phyloP scores from a whole-genome alignment of 2,329 filamentous ascomycete species.

The Beauveria varroae region DNA sequence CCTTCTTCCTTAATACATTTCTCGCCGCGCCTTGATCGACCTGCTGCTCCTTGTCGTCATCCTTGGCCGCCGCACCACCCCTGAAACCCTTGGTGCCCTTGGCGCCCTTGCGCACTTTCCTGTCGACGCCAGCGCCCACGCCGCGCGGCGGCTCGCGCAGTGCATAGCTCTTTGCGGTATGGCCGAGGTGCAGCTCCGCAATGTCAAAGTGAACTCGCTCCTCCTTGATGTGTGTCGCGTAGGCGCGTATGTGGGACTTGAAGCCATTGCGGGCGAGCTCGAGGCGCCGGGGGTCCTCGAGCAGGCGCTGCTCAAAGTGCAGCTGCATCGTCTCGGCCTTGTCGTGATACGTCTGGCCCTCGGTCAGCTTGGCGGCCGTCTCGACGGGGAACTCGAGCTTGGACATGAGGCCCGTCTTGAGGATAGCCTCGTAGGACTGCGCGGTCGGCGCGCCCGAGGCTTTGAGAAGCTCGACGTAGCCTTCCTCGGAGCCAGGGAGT shows the following conservation, averaged over 20 bases:
- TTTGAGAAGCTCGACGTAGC: conserved; percentile 70
- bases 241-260: conserved; percentile 87
- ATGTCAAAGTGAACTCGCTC: conserved; percentile 89
- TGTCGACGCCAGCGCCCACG: conserved; percentile 56
- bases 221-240: conserved; percentile 83
- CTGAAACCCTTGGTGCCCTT: neutral
- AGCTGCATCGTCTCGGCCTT: conserved; percentile 52
- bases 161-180: conserved; percentile 89
- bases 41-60: conserved; percentile 31
- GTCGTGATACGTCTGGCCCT: conserved; percentile 37
- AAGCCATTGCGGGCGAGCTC: conserved; percentile 80
- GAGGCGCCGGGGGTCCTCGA: conserved; percentile 58
- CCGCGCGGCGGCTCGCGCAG: conserved; percentile 81
- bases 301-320: conserved; percentile 52
- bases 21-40: conserved; percentile 26
- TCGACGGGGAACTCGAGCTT: conserved; percentile 62
- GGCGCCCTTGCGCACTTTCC: conserved; percentile 27
- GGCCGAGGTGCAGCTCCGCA: conserved; percentile 81
- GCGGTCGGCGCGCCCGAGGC: conserved; percentile 39
- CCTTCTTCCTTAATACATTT: conserved; percentile 50
- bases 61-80: conserved; percentile 23
- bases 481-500: conserved; percentile 84
- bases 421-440: conserved; percentile 45
- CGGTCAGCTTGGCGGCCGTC: conserved; percentile 45
- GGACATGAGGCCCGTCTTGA: conserved; percentile 58